Evolutionary conservation across 106 monocot genomes (phyloP), one percentile per base, ranked within the genome.

Genomic region (Dendrobium catenatum): DNA sequence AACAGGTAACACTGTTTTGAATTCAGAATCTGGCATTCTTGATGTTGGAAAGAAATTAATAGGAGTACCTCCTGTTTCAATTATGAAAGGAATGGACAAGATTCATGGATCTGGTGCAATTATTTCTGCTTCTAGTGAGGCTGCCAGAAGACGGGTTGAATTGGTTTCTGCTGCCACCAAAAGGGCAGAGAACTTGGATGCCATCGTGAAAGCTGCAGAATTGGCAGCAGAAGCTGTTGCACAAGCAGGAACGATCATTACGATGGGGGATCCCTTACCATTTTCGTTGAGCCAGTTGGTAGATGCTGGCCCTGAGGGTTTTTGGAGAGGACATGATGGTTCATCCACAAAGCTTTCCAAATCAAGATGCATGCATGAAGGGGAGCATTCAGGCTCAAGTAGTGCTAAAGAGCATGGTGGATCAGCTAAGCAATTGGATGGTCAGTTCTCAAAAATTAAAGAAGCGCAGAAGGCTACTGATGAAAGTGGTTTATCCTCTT

Each of bases 241-340:
- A 7, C 95, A 95, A 78, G 95, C 93, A 37, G 95, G 95, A 72
- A 81, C 84, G 22, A 84, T 99, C 42, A 81, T 93, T 83, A 88
- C 89, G 29, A 91, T 99, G 95, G 95, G 95, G 5, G 98, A 99
- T 79, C 98, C 93, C 44, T 82, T 99, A 79, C 98, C 98, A 80
- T 87, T 95, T 56, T 82, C 87, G 22, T 77, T 90, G 44, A 81
- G 77, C 66, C 87, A 91, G 27, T 78, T 99, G 82, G 75, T 91
- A 67, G 95, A 95, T 79, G 85, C 89, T 79, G 95, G 95, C 27
- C 91, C 93, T 48, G 89, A 91, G 9, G 87, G 87, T 77, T 89
- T 67, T 66, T 95, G 89, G 91, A 95, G 85, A 85, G 56, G 37
- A 49, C 82, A 82, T 47, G 68, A 73, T 46, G 26, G 72, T 15